Base-by-base conservation (phyloP, 2,329 filamentous ascomycete genomes). In the Zasmidium citrigriseum region DNA sequence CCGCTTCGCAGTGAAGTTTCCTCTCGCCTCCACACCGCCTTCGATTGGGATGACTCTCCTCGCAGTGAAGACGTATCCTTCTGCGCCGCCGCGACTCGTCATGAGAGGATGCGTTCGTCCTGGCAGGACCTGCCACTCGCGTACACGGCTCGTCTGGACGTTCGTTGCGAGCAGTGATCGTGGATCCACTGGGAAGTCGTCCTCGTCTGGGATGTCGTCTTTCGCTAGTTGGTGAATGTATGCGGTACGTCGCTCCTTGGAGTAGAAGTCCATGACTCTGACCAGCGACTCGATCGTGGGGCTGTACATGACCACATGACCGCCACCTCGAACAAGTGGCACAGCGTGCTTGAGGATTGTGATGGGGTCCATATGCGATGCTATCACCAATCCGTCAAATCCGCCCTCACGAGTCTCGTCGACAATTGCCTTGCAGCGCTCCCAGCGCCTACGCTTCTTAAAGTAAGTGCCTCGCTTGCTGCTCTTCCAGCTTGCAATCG, bases 31-130 rank as follows among this genome's bases (percentile, higher is more conserved):
- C 3, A 97, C 88, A 67, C 83, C 86, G 1, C 90, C 91, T 68
- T 90, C 85, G 0, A 89, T 86, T 0, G 95, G 95, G 47, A 93
- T 78, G 1, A 95, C 91, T 65, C 87, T 85, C 72, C 89, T 90
- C 0, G 84, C 93, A 24, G 91, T 93, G 66, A 98, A 92, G 2
- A 99, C 73, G 73, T 91, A 99, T 0, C 95, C 95, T 70, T 98
- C 93, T 0, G 91, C 86, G 0, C 93, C 93, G 20, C 95, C 95
- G 44, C 85, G 83, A 38, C 87, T 87, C 59, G 90, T 96, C 95
- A 99, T 99, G 55, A 96, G 76, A 5, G 95, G 95, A 77, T 99
- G 95, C 53, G 95, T 98, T 54, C 95, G 81, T 0, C 91, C 90
- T 0, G 95, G 95, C 48, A 99, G 75, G 1, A 97, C 93, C 78